Conservation (phyloP, 371 early-diverging fungal genomes). For the Blastocladiella emersonii region DNA sequence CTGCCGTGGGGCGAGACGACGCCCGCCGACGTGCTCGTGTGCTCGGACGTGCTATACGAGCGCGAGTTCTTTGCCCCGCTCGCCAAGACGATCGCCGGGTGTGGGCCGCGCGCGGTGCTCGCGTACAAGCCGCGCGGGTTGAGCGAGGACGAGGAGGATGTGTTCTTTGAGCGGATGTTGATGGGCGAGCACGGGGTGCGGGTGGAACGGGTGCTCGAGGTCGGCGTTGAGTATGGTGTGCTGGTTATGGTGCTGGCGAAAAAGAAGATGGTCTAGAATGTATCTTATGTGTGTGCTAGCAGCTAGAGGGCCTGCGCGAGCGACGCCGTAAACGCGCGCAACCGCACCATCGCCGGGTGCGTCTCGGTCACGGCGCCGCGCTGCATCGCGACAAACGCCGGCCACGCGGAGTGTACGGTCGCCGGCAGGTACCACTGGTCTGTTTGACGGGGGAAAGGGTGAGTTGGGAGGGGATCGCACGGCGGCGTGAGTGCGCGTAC, state of each 20-base stretch:
- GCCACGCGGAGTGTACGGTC: background rate
- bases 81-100: background rate
- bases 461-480: background rate
- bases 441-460: background rate
- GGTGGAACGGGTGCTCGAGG: background rate
- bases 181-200: background rate
- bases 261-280: too few relatives aligned
- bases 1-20: background rate
- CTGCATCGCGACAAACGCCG: background rate
- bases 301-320: too few relatives aligned
- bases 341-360: background rate
- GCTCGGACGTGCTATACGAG: background rate
- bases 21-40: background rate
- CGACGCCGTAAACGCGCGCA: too few relatives aligned
- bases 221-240: background rate
- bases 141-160: background rate
- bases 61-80: background rate
- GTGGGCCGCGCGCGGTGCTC: background rate
- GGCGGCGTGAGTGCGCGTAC: background rate
- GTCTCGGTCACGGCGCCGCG: background rate
- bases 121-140: background rate
- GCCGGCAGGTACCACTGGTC: background rate
- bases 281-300: too few relatives aligned
- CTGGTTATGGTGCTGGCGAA: background rate
- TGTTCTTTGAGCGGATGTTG: background rate